Evolutionary conservation across 306 rosid species (phyloP), one percentile per base, ranked within the genome.

Genomic region (Styphnolobium japonicum): DNA sequence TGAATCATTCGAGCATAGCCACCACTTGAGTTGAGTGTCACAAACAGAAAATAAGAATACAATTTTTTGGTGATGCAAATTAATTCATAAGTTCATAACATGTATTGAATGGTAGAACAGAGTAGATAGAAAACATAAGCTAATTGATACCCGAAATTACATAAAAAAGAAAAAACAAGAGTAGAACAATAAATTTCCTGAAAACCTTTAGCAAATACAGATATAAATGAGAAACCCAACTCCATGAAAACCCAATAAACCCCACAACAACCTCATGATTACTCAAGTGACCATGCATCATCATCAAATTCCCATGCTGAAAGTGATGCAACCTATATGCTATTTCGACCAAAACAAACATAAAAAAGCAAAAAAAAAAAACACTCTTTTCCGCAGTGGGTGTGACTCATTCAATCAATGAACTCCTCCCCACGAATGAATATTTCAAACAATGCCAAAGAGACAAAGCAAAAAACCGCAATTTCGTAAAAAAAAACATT

Each of bases 151-250:
- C n/a, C n/a, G n/a, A n/a, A n/a, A n/a, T n/a, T n/a, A n/a, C n/a
- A n/a, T n/a, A n/a, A n/a, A n/a, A n/a, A n/a, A n/a, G n/a, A n/a
- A n/a, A n/a, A n/a, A n/a, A n/a, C n/a, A n/a, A n/a, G n/a, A n/a
- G n/a, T n/a, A n/a, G n/a, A n/a, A n/a, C n/a, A n/a, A n/a, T n/a
- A n/a, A n/a, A n/a, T n/a, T n/a, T n/a, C 52, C 80, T 27, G 10
- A 37, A 62, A 77, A 76, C 60, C 72, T 60, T 81, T 45, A 81
- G n/a, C 79, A 85, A 73, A 67, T 55, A 78, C 8, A 73, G 31
- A 78, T 64, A 36, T 29, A 55, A 53, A 72, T 31, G 25, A 52
- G 56, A 60, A 36, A 73, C 23, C 87, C 69, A 61, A 45, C 43
- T 12, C 39, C 8, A 46, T 34, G 60, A 72, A 78, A 64, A 60